These are phyloP conservation scores for Fusarium palustre DNA, from an alignment of 2,329 filamentous ascomycete species.

Conservation along the genomic window DNA sequence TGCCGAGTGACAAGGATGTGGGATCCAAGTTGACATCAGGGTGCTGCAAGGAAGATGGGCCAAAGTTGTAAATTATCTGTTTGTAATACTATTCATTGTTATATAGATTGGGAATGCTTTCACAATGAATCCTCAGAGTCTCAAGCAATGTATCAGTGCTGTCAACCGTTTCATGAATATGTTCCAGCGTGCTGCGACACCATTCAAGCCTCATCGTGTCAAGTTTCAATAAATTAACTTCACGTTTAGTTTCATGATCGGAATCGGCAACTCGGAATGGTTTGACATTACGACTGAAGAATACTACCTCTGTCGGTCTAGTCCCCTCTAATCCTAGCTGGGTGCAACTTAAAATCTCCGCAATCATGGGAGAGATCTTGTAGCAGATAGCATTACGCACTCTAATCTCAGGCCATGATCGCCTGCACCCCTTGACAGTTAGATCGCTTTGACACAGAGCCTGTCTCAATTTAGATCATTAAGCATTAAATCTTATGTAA, in stretches of 20 bases:
- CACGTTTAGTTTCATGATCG: not conserved
- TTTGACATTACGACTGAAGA: not conserved
- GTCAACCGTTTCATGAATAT: not conserved
- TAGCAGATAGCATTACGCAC: not conserved
- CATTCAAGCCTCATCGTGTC: not conserved
- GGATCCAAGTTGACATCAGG: constrained; percentile 14
- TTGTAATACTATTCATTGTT: not conserved
- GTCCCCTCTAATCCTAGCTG: not conserved
- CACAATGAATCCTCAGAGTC: not conserved
- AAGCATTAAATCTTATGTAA: not conserved
- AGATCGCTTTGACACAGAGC: fast-evolving
- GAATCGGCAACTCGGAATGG: not conserved
- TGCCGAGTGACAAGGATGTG: constrained; percentile 13
- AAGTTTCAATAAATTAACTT: not conserved
- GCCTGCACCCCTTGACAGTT: not conserved
- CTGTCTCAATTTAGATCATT: not conserved
- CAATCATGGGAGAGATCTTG: not conserved
- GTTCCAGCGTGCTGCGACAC: not conserved
- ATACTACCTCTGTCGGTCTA: not conserved
- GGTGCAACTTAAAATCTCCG: not conserved
- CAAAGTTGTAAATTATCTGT: not conserved
- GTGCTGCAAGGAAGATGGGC: constrained; percentile 6
- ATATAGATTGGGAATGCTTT: not conserved
- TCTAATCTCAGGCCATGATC: not conserved
- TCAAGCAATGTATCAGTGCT: not conserved